phyloP scores from a whole-genome alignment of 257 asterid genomes.

The Ballota nigra region DNA sequence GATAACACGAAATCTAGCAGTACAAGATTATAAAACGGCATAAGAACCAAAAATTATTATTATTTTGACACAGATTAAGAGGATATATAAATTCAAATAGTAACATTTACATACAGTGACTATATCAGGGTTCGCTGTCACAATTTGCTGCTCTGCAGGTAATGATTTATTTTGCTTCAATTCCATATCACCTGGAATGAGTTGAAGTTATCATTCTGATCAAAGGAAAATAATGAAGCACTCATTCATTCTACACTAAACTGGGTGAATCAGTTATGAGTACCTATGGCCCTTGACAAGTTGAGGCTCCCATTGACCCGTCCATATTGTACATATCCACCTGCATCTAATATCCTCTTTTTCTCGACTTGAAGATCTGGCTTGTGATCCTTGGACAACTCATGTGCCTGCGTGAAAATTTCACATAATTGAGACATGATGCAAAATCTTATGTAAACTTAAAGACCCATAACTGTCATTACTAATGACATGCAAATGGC shows the following conservation, averaged over 20 bases:
- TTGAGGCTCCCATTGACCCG: slow-evolving; percentile 96
- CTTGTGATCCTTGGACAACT: slow-evolving; percentile 89
- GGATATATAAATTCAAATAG: slow-evolving; percentile 1
- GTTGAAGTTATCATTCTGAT: slow-evolving; percentile 19
- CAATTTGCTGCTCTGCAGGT: slow-evolving; percentile 85
- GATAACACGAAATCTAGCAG: not conserved
- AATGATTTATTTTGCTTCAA: slow-evolving; percentile 94
- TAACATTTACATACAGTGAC: slow-evolving; percentile 48
- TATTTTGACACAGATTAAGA: not conserved
- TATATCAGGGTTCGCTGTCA: slow-evolving; percentile 92
- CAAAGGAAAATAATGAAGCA: slow-evolving; percentile 9
- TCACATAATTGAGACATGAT: not conserved
- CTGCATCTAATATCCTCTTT: slow-evolving; percentile 83
- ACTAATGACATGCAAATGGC: slow-evolving; percentile 14
- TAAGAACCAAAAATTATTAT: not conserved
- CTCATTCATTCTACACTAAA: slow-evolving; percentile 15
- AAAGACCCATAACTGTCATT: not conserved
- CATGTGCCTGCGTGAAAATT: slow-evolving; percentile 55
- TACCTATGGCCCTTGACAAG: slow-evolving; percentile 94
- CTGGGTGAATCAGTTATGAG: slow-evolving; percentile 16
- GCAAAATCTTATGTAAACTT: slow-evolving; percentile 3
- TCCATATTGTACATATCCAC: slow-evolving; percentile 89
- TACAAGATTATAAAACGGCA: not conserved
- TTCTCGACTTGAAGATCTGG: slow-evolving; percentile 75
- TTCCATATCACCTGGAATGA: slow-evolving; percentile 90